Conservation (phyloP, 257 asterid genomes). For the Asclepias syriaca region DNA sequence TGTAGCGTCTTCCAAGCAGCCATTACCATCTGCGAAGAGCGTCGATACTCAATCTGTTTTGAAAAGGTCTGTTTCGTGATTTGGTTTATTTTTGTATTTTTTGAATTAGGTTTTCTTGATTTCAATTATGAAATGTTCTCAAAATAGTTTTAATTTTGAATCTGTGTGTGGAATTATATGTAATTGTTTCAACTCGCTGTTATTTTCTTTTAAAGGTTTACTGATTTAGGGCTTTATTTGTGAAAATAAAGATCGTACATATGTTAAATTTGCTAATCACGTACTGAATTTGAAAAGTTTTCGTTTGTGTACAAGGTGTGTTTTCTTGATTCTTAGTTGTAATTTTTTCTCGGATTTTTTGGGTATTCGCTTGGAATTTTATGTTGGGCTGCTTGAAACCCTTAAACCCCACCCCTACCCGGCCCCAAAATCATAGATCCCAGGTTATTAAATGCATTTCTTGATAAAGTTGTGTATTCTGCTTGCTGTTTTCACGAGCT, state of each 20-base stretch:
- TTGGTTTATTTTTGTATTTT: not conserved
- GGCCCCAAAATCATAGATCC: not conserved
- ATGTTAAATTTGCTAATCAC: not conserved
- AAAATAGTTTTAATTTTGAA: not conserved
- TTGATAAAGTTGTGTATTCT: not conserved
- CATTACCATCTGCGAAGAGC: constrained; percentile 26
- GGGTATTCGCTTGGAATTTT: not conserved
- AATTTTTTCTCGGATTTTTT: not conserved
- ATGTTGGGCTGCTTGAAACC: not conserved
- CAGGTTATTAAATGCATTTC: not conserved
- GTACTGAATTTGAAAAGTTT: not conserved
- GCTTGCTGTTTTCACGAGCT: not conserved
- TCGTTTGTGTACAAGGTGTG: not conserved
- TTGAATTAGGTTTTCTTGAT: not conserved
- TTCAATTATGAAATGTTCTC: not conserved
- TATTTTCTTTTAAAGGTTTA: not conserved
- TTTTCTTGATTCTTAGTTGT: not conserved
- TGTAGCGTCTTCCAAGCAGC: constrained; percentile 25
- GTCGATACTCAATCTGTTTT: constrained; percentile 32
- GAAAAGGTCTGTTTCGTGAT: constrained; percentile 26
- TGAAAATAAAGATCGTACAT: not conserved
- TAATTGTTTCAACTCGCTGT: not conserved
- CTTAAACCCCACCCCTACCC: not conserved
- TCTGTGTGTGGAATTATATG: not conserved
- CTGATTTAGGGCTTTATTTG: not conserved